Percentiles rank a stretch among this genome's conserved stretches.
Conservation (phyloP, 2,329 filamentous ascomycete genomes). For the Lomentospora prolificans region DNA sequence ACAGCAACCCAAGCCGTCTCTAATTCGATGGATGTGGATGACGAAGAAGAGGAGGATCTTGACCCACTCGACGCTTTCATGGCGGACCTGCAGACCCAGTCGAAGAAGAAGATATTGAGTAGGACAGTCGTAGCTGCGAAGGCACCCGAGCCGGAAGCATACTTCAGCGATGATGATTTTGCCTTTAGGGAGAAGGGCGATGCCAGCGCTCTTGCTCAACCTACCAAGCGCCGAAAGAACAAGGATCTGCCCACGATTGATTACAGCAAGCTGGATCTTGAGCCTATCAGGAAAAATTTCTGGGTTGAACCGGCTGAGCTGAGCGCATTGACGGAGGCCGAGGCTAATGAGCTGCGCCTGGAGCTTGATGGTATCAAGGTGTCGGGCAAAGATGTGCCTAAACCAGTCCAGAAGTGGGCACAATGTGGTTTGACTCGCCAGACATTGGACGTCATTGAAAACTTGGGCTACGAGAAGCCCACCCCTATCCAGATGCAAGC, state of each 20-base stretch:
- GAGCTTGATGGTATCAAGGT: constrained; percentile 96
- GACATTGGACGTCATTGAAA: constrained; percentile 74
- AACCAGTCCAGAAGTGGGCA: constrained; percentile 92
- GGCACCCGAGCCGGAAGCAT: constrained; percentile 64
- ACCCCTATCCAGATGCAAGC: constrained; percentile 95
- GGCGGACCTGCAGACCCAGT: constrained; percentile 43
- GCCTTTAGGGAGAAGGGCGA: constrained; percentile 39
- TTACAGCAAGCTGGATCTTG: constrained; percentile 76
- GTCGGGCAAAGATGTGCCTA: constrained; percentile 76
- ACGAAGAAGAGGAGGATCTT: constrained; percentile 35
- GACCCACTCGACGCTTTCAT: constrained; percentile 98
- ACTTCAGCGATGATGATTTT: constrained; percentile 80
- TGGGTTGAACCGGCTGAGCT: constrained; percentile 86
- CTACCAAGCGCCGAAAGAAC: constrained; percentile 65
- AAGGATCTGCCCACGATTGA: constrained; percentile 87
- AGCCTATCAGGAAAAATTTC: constrained; percentile 85
- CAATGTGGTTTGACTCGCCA: constrained; percentile 85
- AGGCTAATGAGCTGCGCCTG: constrained; percentile 69
- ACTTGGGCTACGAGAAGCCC: constrained; percentile 74
- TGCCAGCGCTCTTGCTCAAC: constrained; percentile 36
- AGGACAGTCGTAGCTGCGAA: constrained; percentile 31
- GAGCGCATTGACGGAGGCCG: constrained; percentile 71
- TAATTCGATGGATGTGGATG: constrained; percentile 49
- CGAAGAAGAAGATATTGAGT: constrained; percentile 17
- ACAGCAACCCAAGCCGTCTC: constrained; percentile 14